These are phyloP conservation scores for Magnolia officinalis DNA, from an alignment of 164 flowering plant genomes.

Conservation along the genomic window DNA sequence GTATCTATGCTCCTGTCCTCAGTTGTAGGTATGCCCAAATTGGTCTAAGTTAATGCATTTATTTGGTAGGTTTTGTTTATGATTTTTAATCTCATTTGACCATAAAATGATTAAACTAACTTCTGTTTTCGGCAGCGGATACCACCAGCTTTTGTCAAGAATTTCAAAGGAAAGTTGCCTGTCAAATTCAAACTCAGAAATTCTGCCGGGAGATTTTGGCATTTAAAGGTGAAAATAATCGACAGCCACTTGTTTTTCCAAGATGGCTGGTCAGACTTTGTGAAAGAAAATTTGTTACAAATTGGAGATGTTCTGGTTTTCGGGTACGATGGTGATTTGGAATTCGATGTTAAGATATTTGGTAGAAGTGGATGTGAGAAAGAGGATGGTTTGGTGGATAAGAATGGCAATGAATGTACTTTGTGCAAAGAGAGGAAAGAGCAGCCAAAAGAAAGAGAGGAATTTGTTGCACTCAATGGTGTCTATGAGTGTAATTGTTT, in stretches of 20 bases:
- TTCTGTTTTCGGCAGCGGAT: constrained; percentile 21
- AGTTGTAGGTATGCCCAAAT: not conserved
- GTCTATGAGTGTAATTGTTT: not conserved
- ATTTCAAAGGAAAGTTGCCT: constrained; percentile 10
- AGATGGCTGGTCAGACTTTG: constrained; percentile 26
- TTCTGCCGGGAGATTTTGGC: constrained; percentile 19
- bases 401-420: not conserved
- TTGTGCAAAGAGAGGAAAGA: not conserved
- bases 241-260: constrained; percentile 13
- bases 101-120: not conserved
- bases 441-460: not conserved
- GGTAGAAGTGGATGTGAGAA: constrained; percentile 27
- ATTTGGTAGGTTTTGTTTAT: not conserved
- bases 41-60: not conserved
- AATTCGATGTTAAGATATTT: constrained; percentile 21
- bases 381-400: not conserved
- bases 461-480: not conserved
- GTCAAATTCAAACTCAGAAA: constrained; percentile 16
- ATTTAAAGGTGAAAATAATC: constrained; percentile 12
- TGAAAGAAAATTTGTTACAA: constrained; percentile 11
- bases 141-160: constrained; percentile 25
- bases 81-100: not conserved
- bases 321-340: constrained; percentile 11
- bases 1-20: not conserved
- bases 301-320: constrained; percentile 28